Conservation (phyloP, 2,329 filamentous ascomycete species). For the Talaromyces pinophilus region DNA sequence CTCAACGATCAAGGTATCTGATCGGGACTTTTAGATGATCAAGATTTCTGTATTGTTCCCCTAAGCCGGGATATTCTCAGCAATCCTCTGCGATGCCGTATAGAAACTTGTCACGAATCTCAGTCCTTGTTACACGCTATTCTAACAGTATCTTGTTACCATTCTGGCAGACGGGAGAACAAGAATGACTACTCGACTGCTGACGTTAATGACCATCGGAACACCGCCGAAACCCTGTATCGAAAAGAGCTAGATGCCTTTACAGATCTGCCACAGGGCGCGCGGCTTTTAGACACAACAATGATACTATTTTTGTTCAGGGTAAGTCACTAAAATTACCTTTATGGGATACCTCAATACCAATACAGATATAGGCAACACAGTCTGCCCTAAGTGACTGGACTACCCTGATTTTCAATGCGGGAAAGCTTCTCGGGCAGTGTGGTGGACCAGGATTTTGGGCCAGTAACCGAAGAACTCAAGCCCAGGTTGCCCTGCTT, state of each 20-base stretch:
- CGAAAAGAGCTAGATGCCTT: not conserved
- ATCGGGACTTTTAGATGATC: slow-evolving; percentile 3
- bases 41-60: slow-evolving; percentile 9
- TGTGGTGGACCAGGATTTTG: slow-evolving; percentile 9
- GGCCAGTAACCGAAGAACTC: not conserved
- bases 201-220: slow-evolving; percentile 5
- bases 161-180: not conserved
- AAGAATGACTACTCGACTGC: not conserved
- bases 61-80: slow-evolving; percentile 16
- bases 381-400: slow-evolving; percentile 16
- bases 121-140: slow-evolving; percentile 11
- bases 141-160: slow-evolving; percentile 13
- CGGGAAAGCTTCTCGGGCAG: not conserved
- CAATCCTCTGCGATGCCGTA: slow-evolving; percentile 18
- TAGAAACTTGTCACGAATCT: slow-evolving; percentile 10
- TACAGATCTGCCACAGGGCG: not conserved
- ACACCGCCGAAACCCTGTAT: slow-evolving; percentile 12
- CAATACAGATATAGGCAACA: slow-evolving; percentile 10
- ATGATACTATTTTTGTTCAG: slow-evolving; percentile 15
- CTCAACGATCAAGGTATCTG: not conserved
- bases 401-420: slow-evolving; percentile 8
- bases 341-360: not conserved
- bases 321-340: not conserved
- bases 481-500: slow-evolving; percentile 13
- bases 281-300: slow-evolving; percentile 9